These are phyloP conservation scores for Lupinus albus DNA, from an alignment of 306 rosid genomes.

Conservation along the genomic window DNA sequence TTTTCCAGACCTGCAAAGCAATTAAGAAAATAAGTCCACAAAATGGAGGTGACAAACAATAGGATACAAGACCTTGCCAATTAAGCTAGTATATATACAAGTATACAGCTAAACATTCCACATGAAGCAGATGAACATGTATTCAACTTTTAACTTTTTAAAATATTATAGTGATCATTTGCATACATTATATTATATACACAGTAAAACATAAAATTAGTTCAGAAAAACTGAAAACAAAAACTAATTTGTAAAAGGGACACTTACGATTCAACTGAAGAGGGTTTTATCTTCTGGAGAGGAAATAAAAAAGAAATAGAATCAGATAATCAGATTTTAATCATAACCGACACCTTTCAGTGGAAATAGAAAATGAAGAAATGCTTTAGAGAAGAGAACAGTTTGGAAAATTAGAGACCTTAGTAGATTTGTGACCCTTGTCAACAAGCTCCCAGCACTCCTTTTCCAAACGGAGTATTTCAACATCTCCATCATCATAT, in stretches of 20 bases:
- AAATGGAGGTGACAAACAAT: constrained; percentile 32
- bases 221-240: constrained; percentile 4
- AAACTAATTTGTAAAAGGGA: constrained; percentile 31
- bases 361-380: constrained; percentile 36
- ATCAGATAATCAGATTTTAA: constrained; percentile 50
- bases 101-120: constrained; percentile 4
- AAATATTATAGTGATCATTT: constrained; percentile 20
- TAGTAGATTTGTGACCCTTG: constrained; percentile 52
- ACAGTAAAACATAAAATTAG: constrained; percentile 10
- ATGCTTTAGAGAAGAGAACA: constrained; percentile 30
- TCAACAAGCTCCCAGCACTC: constrained; percentile 59
- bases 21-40: constrained; percentile 31
- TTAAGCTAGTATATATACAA: constrained; percentile 17
- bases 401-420: constrained; percentile 49
- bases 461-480: constrained; percentile 57
- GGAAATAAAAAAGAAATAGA: constrained; percentile 23
- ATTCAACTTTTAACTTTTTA: constrained; percentile 6
- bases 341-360: constrained; percentile 25
- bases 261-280: constrained; percentile 66
- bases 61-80: constrained; percentile 11
- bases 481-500: constrained; percentile 60
- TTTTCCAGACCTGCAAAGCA: constrained; percentile 57
- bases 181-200: neutral
- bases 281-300: constrained; percentile 69
- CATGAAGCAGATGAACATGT: constrained; percentile 9